Evolutionary conservation across 305 asterid genomes (phyloP), one percentile per base, ranked within the genome.

Genomic region (Solanum aculeatissimum): DNA sequence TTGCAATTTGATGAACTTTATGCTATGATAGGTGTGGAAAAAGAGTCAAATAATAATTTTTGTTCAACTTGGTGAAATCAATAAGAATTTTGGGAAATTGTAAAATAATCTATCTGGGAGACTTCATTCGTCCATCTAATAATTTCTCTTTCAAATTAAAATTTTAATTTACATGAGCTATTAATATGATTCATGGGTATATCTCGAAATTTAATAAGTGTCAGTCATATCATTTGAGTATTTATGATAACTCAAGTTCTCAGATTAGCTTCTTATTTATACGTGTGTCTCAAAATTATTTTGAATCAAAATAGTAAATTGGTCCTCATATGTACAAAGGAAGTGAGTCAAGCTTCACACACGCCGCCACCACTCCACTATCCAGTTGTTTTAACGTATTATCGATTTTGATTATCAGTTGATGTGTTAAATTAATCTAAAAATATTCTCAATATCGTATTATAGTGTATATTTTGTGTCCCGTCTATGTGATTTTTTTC

Each of bases 1-100:
- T 51, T 82, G 6, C 85, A 82, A 27, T 66, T 66, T 82, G 79
- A 82, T 23, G 85, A 82, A 27, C 80, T 82, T 51, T 82, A 63
- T 82, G 79, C 63, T 47, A 7, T 82, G 11, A 35, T 65, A 62
- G 85, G 79, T 62, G 19, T n/a, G 40, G 63, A 82, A 45, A 32
- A 62, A 60, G 32, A 63, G 47, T 9, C 85, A 35, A 35, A 35
- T 16, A 65, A 82, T 25, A 42, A 68, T 19, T 43, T 27, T 27
- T 2, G 51, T 47, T 65, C 85, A 43, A 47, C 23, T 65, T 82
- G 77, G 77, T 27, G 19, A 82, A 62, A 47, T 42, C 13, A 49
- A 19, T 58, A 16, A 60, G 7, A 81, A 23, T 43, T 62, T 25
- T 60, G 35, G 84, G 29, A 72, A 72, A 43, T 43, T 72, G 80